These are phyloP conservation scores for Magnaporthiopsis poae DNA, from an alignment of 2,329 filamentous ascomycete species.

Conservation along the genomic window DNA sequence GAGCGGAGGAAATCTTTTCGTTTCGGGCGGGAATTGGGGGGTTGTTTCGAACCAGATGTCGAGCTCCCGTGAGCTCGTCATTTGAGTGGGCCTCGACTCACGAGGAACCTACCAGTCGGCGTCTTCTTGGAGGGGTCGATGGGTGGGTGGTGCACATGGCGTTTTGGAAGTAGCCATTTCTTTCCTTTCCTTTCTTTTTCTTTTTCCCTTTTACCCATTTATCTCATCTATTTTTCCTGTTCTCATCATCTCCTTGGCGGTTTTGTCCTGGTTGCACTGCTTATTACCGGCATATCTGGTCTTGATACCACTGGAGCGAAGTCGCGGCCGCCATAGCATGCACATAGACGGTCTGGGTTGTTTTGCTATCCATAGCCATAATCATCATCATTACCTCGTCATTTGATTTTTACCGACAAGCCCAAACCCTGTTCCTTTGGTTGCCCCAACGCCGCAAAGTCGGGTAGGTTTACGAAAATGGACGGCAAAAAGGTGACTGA, in stretches of 20 bases:
- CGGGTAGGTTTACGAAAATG: background rate
- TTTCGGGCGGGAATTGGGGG: background rate
- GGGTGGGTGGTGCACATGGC: background rate
- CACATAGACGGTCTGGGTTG: constrained; percentile 1
- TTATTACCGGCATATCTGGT: background rate
- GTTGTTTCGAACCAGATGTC: background rate
- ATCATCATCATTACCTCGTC: background rate
- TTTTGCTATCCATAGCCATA: background rate
- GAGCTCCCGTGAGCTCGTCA: background rate
- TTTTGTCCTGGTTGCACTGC: constrained; percentile 2
- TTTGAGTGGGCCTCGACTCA: background rate
- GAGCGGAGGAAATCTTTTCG: background rate
- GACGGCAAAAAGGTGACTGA: no score
- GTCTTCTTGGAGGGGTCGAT: background rate
- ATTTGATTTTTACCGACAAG: background rate
- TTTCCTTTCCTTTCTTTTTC: background rate
- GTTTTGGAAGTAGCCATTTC: background rate
- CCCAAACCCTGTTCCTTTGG: background rate
- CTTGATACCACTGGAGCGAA: background rate
- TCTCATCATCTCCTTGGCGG: constrained; percentile 2
- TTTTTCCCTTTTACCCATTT: background rate
- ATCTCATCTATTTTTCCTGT: background rate
- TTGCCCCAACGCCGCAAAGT: no score
- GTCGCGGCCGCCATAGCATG: constrained; percentile 3
- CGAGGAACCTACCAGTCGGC: background rate